Conservation (phyloP, 2,329 filamentous ascomycete species). For the Alternaria gaisen region DNA sequence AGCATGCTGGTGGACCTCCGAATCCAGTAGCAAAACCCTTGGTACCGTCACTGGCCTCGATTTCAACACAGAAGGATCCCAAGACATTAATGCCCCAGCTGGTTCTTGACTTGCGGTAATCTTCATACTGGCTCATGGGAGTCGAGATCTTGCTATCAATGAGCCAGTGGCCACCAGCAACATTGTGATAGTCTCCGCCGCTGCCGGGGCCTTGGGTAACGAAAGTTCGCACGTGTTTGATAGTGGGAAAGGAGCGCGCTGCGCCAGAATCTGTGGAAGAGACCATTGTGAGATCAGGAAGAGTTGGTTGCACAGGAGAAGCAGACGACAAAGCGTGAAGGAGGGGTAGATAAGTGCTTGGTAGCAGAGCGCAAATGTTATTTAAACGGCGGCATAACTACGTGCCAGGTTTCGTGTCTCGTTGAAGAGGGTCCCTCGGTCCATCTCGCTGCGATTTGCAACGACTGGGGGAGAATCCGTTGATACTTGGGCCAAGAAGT, state of each 20-base stretch:
- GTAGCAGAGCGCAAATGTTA: slow-evolving; percentile 24
- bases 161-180: slow-evolving; percentile 77
- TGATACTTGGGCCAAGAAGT: slow-evolving; percentile 23
- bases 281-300: slow-evolving; percentile 35
- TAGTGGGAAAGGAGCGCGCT: slow-evolving; percentile 71
- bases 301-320: slow-evolving; percentile 8
- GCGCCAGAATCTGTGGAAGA: slow-evolving; percentile 32
- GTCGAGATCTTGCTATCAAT: slow-evolving; percentile 93
- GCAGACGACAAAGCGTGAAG: slow-evolving; percentile 19
- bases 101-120: slow-evolving; percentile 86
- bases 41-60: slow-evolving; percentile 89
- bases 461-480: slow-evolving; percentile 27
- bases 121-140: slow-evolving; percentile 87
- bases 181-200: slow-evolving; percentile 84
- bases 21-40: slow-evolving; percentile 94
- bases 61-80: slow-evolving; percentile 89
- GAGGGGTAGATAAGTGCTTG: slow-evolving; percentile 27
- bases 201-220: slow-evolving; percentile 70
- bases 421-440: slow-evolving; percentile 36
- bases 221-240: slow-evolving; percentile 78
- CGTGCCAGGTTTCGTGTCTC: slow-evolving; percentile 13
- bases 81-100: slow-evolving; percentile 97
- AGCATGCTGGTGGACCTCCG: slow-evolving; percentile 90
- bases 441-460: slow-evolving; percentile 41
- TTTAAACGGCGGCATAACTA: slow-evolving; percentile 28